Conservation (phyloP, 2,329 filamentous ascomycete genomes). For the Neobulgaria alba region DNA sequence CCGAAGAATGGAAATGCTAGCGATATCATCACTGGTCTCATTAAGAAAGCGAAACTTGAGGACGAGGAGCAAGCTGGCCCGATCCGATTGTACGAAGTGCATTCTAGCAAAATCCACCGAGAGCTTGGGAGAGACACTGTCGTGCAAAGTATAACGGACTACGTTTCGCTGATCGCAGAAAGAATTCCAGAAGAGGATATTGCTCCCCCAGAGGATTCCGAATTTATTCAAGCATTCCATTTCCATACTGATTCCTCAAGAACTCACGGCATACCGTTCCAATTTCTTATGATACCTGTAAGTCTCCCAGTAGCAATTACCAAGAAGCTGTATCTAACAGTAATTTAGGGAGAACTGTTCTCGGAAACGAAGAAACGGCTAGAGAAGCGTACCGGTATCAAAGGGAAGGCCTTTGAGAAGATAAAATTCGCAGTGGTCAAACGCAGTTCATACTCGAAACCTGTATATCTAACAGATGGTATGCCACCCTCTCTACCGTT, state of each 20-base stretch:
- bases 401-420: constrained; percentile 97
- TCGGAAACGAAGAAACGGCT: constrained; percentile 90
- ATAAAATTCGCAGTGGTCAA: constrained; percentile 87
- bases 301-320: constrained; percentile 21
- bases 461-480: constrained; percentile 84
- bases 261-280: constrained; percentile 82
- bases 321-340: constrained; percentile 6
- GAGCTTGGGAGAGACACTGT: constrained; percentile 61
- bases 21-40: constrained; percentile 66
- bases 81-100: constrained; percentile 75
- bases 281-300: constrained; percentile 76
- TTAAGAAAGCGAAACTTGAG: constrained; percentile 72
- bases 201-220: constrained; percentile 35
- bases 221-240: constrained; percentile 75
- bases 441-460: constrained; percentile 63
- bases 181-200: constrained; percentile 63
- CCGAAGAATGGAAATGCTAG: constrained; percentile 75
- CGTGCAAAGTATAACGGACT: constrained; percentile 81
- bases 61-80: constrained; percentile 62
- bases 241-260: constrained; percentile 86
- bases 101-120: constrained; percentile 76
- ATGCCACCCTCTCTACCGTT: constrained; percentile 12
- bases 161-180: constrained; percentile 73
- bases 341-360: constrained; percentile 66
- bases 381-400: constrained; percentile 85